These are phyloP conservation scores for Anastatica hierochuntica DNA, from an alignment of 345 rosid genomes.

Conservation along the genomic window DNA sequence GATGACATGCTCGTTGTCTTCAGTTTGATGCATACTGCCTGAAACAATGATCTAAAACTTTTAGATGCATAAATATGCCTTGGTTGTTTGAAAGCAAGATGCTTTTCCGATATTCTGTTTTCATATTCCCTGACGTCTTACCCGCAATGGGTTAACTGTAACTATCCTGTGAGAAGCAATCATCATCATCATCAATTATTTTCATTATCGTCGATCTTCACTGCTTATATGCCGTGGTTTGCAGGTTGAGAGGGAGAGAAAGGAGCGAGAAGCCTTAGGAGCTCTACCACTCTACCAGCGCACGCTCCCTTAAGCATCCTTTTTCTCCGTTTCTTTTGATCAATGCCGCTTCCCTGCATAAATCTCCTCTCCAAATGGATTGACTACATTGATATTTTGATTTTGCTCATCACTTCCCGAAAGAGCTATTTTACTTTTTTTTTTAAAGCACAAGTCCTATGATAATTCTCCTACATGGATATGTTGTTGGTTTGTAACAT, in stretches of 20 bases:
- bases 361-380: too few species aligned
- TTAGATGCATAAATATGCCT: conserved; percentile 1
- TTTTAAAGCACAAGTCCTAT: background rate
- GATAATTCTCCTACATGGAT: conserved; percentile 5
- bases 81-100: background rate
- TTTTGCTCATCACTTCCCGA: background rate
- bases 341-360: conserved; percentile 20
- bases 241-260: conserved; percentile 78
- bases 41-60: background rate
- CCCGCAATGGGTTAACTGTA: too few species aligned
- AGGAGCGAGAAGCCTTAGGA: conserved; percentile 85
- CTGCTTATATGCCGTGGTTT: background rate
- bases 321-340: background rate
- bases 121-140: background rate
- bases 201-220: too few species aligned
- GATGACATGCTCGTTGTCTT: background rate
- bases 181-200: background rate
- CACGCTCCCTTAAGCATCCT: conserved; percentile 50
- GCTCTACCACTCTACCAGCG: conserved; percentile 92
- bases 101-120: background rate
- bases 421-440: too few species aligned
- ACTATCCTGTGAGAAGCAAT: too few species aligned
- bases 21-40: background rate
- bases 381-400: conserved; percentile 6
- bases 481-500: conserved; percentile 9